These are phyloP conservation scores for Diaporthe sp. DNA, from an alignment of 2,329 filamentous ascomycete genomes.

Conservation along the genomic window DNA sequence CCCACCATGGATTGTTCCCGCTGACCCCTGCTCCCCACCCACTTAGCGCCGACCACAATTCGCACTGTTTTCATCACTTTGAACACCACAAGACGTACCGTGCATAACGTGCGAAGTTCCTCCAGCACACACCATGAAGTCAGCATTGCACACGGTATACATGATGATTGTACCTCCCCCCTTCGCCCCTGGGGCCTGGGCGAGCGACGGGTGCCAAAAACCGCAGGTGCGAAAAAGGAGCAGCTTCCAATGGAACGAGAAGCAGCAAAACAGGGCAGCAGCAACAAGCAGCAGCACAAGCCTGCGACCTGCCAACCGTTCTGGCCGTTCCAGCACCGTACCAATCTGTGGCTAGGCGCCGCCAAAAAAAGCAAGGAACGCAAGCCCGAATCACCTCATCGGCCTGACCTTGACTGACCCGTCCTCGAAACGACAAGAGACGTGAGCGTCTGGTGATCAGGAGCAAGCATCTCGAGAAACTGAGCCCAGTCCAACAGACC, in stretches of 20 bases:
- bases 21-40: not conserved
- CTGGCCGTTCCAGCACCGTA: slow-evolving; percentile 20
- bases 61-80: not conserved
- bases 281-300: not conserved
- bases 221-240: slow-evolving; percentile 15
- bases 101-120: not conserved
- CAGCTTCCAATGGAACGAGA: slow-evolving; percentile 10
- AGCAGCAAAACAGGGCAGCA: slow-evolving; percentile 15
- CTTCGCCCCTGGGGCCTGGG: not conserved
- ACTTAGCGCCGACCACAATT: not conserved
- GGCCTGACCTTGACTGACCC: not conserved
- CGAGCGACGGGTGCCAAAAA: not conserved
- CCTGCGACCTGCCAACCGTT: not conserved
- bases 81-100: not conserved
- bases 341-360: not conserved
- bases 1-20: slow-evolving; percentile 22
- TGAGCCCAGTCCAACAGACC: not conserved
- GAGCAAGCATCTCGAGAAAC: slow-evolving; percentile 11
- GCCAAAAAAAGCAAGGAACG: not conserved
- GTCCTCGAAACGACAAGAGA: slow-evolving; percentile 14
- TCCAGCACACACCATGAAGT: not conserved
- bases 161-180: not conserved
- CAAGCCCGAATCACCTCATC: slow-evolving; percentile 12
- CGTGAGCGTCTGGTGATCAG: slow-evolving; percentile 5
- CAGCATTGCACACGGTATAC: slow-evolving; percentile 1